Conservation (phyloP, 352 stramenopile genomes). For the Phytophthora tubulina region DNA sequence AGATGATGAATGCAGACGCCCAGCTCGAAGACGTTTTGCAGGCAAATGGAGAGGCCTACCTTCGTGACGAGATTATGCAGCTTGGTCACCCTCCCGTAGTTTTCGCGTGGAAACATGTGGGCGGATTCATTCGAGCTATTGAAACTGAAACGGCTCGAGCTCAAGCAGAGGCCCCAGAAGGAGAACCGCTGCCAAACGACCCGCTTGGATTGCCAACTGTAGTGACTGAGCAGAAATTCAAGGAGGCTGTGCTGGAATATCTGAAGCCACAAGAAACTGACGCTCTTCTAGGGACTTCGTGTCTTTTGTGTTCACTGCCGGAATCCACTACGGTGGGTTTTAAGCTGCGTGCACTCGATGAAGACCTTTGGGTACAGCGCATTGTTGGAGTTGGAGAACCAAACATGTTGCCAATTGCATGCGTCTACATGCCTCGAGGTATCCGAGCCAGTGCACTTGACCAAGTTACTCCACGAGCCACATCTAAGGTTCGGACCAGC, state of each 20-base stretch:
- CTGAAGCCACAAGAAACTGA: slow-evolving; percentile 1
- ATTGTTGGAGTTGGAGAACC: slow-evolving; percentile 11
- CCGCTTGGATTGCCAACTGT: slow-evolving; percentile 23
- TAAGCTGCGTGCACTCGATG: slow-evolving; percentile 13
- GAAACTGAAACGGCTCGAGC: slow-evolving; percentile 34
- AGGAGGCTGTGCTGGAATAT: slow-evolving; percentile 32
- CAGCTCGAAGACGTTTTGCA: slow-evolving; percentile 37
- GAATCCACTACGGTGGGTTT: slow-evolving; percentile 19
- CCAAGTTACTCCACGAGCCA: slow-evolving; percentile 11
- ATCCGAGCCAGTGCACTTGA: slow-evolving; percentile 30
- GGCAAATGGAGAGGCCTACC: slow-evolving; percentile 20
- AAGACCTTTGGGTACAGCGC: slow-evolving; percentile 19
- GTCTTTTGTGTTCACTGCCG: slow-evolving; percentile 28
- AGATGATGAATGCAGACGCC: slow-evolving; percentile 33
- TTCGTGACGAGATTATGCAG: slow-evolving; percentile 15
- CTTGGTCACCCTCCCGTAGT: slow-evolving; percentile 24
- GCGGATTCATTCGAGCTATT: slow-evolving; percentile 28
- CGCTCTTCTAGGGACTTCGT: slow-evolving; percentile 17
- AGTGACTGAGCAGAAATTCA: slow-evolving; percentile 35
- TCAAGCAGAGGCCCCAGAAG: background rate
- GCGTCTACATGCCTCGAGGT: slow-evolving; percentile 30
- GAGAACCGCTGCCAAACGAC: slow-evolving; percentile 8
- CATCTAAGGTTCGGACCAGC: slow-evolving; percentile 1
- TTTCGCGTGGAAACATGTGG: slow-evolving; percentile 24
- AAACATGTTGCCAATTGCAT: slow-evolving; percentile 22